Percentiles rank a stretch among this genome's conserved stretches.
Evolutionary conservation across 768 basidiomycete species (phyloP).

Genomic region (Lanmaoa pseudosensibilis): DNA sequence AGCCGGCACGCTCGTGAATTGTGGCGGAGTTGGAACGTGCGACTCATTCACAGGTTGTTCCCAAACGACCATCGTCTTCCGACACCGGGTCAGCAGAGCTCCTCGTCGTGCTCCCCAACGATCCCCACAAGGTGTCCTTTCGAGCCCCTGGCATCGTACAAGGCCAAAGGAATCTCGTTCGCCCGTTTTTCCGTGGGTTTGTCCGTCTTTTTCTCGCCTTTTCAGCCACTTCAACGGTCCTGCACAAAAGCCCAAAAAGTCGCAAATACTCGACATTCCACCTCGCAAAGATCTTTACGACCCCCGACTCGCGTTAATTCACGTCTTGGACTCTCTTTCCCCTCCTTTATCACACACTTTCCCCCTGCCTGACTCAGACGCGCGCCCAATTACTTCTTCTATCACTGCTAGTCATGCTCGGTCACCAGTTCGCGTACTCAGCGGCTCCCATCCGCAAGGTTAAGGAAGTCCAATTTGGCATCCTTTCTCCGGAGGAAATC

Average conservation of each 20-base stretch:
- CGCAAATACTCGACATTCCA: conserved; percentile 11
- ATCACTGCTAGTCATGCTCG: conserved; percentile 56
- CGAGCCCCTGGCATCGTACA: background rate
- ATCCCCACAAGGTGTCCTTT: background rate
- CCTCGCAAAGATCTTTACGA: conserved; percentile 6
- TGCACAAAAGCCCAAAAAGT: conserved; percentile 23
- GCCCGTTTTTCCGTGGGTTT: conserved; percentile 15
- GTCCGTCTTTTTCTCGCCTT: conserved; percentile 17
- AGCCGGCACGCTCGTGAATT: conserved; percentile 24
- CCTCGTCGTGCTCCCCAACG: conserved; percentile 13
- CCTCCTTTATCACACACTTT: background rate
- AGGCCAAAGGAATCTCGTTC: conserved; percentile 1
- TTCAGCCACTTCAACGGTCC: conserved; percentile 1
- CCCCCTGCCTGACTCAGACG: conserved; percentile 10
- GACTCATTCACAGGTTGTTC: conserved; percentile 36
- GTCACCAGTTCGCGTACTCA: conserved; percentile 89
- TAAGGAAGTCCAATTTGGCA: conserved; percentile 97
- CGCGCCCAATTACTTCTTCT: conserved; percentile 11
- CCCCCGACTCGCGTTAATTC: conserved; percentile 28
- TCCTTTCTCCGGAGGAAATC: conserved; percentile 98
- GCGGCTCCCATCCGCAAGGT: conserved; percentile 94
- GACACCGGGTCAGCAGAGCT: conserved; percentile 17
- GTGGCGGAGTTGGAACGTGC: conserved; percentile 33
- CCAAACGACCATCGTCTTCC: conserved; percentile 35
- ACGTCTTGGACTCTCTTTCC: conserved; percentile 14